Evolutionary conservation across 2,329 filamentous ascomycete genomes (phyloP).

Genomic region (Orbilia javanica): DNA sequence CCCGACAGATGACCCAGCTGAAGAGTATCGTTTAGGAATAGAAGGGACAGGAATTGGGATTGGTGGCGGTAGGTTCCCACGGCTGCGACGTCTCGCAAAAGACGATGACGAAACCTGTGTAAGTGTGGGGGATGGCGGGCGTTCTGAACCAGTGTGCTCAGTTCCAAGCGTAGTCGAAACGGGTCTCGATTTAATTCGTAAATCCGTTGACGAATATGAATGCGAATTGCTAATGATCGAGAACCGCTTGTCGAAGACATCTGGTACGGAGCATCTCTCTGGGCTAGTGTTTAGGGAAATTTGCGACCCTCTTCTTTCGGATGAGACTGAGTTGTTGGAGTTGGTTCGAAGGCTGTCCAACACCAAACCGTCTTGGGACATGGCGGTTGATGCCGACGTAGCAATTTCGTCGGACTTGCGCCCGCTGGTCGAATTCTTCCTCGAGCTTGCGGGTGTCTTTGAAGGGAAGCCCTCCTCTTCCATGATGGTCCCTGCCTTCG

Average conservation of each 20-base stretch:
- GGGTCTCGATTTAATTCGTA: constrained; percentile 48
- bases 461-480: constrained; percentile 37
- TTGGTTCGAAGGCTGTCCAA: constrained; percentile 53
- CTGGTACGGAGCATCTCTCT: constrained; percentile 40
- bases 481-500: constrained; percentile 43
- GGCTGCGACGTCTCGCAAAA: constrained; percentile 43
- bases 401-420: constrained; percentile 56
- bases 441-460: constrained; percentile 49
- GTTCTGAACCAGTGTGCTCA: constrained; percentile 49
- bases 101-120: constrained; percentile 52
- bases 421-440: constrained; percentile 42
- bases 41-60: constrained; percentile 57
- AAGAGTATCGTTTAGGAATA: constrained; percentile 53
- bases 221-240: constrained; percentile 43
- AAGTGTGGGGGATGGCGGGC: constrained; percentile 49
- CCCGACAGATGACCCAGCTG: constrained; percentile 44
- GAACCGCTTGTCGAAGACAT: constrained; percentile 34
- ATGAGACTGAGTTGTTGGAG: constrained; percentile 41
- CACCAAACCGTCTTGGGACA: constrained; percentile 50
- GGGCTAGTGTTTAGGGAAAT: constrained; percentile 53
- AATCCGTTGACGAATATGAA: constrained; percentile 49
- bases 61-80: constrained; percentile 41
- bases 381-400: constrained; percentile 47
- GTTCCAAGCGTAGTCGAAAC: constrained; percentile 50
- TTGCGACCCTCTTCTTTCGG: constrained; percentile 43